phyloP scores from a whole-genome alignment of 306 rosid genomes.

The Lupinus albus region DNA sequence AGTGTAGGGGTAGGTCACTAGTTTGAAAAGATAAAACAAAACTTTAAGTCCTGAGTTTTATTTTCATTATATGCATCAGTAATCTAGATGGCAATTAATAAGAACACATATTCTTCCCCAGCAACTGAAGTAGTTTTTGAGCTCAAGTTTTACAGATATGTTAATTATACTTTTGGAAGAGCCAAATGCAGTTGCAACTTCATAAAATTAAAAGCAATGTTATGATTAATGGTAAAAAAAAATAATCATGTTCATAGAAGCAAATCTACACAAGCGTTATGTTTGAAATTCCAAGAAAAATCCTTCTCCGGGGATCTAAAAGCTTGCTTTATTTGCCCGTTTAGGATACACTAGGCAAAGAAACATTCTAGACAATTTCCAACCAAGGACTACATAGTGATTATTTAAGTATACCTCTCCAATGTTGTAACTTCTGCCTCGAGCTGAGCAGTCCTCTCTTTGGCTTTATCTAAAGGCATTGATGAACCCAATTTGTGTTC shows the following conservation, averaged over 20 bases:
- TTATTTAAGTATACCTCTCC: conserved; percentile 64
- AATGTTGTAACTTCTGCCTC: conserved; percentile 77
- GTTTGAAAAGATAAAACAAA: conserved; percentile 15
- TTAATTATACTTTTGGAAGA: conserved; percentile 10
- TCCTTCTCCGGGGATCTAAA: conserved; percentile 9
- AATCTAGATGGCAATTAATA: not conserved
- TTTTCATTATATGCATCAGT: not conserved
- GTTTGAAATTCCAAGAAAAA: conserved; percentile 30
- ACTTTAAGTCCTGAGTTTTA: not conserved
- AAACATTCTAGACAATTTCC: not conserved
- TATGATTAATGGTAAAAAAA: not conserved
- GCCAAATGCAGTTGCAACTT: conserved; percentile 9
- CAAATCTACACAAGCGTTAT: not conserved
- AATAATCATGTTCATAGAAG: conserved; percentile 18
- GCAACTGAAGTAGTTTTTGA: not conserved
- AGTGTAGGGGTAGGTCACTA: conserved; percentile 20
- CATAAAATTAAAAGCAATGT: conserved; percentile 16
- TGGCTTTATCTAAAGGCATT: conserved; percentile 85
- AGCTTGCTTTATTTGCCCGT: conserved; percentile 11
- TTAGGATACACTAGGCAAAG: conserved; percentile 3
- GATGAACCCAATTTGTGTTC: conserved; percentile 81
- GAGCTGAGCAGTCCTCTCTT: conserved; percentile 78
- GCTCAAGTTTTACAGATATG: not conserved
- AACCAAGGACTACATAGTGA: conserved; percentile 2
- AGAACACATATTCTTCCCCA: conserved; percentile 27